Base-by-base conservation (phyloP, 169 alveolate species). In the Eimeria praecox region DNA sequence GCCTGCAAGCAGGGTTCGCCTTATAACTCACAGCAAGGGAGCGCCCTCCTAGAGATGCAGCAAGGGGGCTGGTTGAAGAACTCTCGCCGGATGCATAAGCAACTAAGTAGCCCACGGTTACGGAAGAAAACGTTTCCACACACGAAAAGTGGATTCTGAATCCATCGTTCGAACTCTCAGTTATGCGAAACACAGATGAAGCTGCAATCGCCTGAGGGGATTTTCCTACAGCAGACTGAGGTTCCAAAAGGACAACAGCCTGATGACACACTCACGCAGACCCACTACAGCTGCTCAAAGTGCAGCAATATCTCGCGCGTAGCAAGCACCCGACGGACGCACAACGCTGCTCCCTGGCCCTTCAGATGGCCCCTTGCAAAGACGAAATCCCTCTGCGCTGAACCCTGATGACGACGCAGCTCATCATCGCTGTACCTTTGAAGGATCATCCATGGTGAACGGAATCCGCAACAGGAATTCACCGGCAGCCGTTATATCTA, bases 1-100 rank as follows among this genome's bases (percentile, higher is more conserved):
- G 46, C 46, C 27, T 33, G 78, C 46, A 12, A 9, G 46, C 5
- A 5, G 27, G 46, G 86, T 62, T 42, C 62, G 40, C 62, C 38
- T 20, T 9, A 49, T 9, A 38, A 35, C 92, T 85, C 92, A 85
- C 92, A 18, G 92, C 92, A 33, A 85, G 22, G 0, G 92, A 85
- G 9, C 92, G 92, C 14, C 92, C 92, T 35, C 92, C 92, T 59
- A 85, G 78, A 18, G 92, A 85, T 1, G 92, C 92, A 56, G 92
- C 78, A 10, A 85, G 92, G 42, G 92, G 80, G 78, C 92, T 85
- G 92, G 27, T 59, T 52, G 90, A 49, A 38, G 80, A 52, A 22
- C 80, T 52, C 22, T 59, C 92, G 44, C 22, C 78, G 27, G 92
- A 18, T 22, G 44, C 14, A 59, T 56, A 54, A 59, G 92, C 92